Base-by-base conservation (phyloP, 768 basidiomycete genomes). In the Phaffia australis region DNA sequence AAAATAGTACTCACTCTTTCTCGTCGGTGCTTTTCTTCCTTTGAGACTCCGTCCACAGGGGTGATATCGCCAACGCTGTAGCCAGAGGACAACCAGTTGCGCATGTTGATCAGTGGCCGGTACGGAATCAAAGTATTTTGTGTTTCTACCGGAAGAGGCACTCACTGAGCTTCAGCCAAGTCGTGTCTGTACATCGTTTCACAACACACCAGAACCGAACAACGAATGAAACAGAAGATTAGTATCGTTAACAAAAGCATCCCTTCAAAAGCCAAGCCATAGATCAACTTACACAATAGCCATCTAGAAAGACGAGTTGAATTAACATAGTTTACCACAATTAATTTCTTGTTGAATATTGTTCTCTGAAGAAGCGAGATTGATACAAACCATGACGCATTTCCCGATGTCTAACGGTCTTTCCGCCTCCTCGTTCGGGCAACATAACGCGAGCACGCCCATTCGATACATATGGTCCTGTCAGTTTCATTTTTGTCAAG, bases 401-500 rank as follows among this genome's bases (percentile, higher is more conserved):
- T 72, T 70, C 1, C 71, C 72, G 56, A 74, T 73, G 60, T 74
- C 72, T 21, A 63, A 46, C 87, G 72, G 87, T 76, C 89, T 87
- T 9, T 90, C 81, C 16, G 57, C 23, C 0, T 79, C 80, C n/a
- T 77, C 60, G 72, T 89, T 89, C 0, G 89, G 85, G 6, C 84
- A 82, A 68, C 90, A 87, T 84, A 99, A 86, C 4, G 91, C 86
- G 52, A 98, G 81, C n/a, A 97, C 75, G 1, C 90, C 87, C 94
- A 99, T 97, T 56, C 94, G 73, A 70, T 74, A 74, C 94, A 95
- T 97, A 73, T 97, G 93, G 76, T 98, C 94, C 9, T 90, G 85
- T 69, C 6, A 42, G 35, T 42, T 42, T 42, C 11, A 5, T 42
- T 42, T 42, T 5, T 42, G 6, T 5, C 4, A 42, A 42, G 11